Evolutionary conservation across 306 rosid species (phyloP).

Genomic region (Casuarina cunninghamiana): DNA sequence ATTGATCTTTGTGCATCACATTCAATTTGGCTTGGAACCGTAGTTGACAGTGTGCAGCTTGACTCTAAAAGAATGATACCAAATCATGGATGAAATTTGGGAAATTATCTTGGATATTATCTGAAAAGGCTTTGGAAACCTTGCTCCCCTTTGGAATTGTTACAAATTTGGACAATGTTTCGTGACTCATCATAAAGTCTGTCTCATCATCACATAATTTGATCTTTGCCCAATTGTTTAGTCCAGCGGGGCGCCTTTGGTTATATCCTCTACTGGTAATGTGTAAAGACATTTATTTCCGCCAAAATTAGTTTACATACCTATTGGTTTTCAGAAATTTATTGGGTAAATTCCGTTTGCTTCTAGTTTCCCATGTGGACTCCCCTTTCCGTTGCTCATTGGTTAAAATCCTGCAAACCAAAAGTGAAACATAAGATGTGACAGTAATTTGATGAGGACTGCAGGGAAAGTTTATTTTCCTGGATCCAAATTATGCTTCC

Average conservation of each 20-base stretch:
- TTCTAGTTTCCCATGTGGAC: too few relatives aligned
- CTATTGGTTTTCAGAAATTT: too few relatives aligned
- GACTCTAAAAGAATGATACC: not conserved
- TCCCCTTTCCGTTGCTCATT: too few relatives aligned
- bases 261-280: too few relatives aligned
- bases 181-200: not conserved
- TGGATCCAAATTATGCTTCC: not conserved
- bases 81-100: not conserved
- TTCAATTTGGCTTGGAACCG: not conserved
- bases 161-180: not conserved
- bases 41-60: not conserved
- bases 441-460: not conserved
- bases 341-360: too few relatives aligned
- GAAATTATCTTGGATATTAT: not conserved
- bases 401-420: too few relatives aligned
- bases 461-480: too few relatives aligned
- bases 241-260: too few relatives aligned
- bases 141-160: not conserved
- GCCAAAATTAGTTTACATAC: too few relatives aligned
- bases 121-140: not conserved
- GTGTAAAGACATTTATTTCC: too few relatives aligned
- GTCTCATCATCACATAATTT: not conserved
- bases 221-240: not conserved
- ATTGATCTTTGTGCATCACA: not conserved
- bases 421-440: not conserved